Conservation (phyloP, 257 asterid species). For the Lycium ferocissimum region DNA sequence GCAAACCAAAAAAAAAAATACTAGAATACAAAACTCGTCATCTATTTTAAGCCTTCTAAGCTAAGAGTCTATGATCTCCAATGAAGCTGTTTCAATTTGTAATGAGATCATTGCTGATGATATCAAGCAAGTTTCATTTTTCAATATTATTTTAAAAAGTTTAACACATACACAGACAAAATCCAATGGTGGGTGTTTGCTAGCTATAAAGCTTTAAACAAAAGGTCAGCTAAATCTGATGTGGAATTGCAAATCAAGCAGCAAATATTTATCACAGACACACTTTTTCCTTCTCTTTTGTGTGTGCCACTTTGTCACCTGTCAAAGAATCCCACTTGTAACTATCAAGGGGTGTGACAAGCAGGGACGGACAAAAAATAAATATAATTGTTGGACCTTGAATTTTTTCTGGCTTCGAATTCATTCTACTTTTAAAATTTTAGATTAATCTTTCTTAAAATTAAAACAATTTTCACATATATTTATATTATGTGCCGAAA, state of each 20-base stretch:
- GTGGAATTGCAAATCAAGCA: constrained; percentile 23
- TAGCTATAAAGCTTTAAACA: neutral
- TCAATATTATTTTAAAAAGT: neutral
- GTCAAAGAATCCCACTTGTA: neutral
- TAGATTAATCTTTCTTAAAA: neutral
- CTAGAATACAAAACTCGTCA: neutral
- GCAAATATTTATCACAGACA: neutral
- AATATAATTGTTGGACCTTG: too few relatives aligned
- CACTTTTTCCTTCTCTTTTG: neutral
- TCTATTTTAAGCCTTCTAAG: neutral
- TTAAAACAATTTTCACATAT: neutral
- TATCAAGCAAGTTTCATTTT: constrained; percentile 17
- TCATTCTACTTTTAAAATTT: neutral
- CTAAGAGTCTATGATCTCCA: neutral
- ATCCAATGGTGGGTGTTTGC: neutral
- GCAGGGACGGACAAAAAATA: too few relatives aligned
- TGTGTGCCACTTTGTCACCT: neutral
- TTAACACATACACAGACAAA: constrained; percentile 4
- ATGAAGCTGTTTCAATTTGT: neutral
- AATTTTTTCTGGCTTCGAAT: neutral
- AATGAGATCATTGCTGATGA: neutral
- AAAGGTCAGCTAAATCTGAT: neutral
- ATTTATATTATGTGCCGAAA: neutral
- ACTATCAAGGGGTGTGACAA: neutral
- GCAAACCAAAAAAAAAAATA: neutral